These are phyloP conservation scores for Termitomyces sp. DNA, from an alignment of 768 basidiomycete species.

Conservation along the genomic window DNA sequence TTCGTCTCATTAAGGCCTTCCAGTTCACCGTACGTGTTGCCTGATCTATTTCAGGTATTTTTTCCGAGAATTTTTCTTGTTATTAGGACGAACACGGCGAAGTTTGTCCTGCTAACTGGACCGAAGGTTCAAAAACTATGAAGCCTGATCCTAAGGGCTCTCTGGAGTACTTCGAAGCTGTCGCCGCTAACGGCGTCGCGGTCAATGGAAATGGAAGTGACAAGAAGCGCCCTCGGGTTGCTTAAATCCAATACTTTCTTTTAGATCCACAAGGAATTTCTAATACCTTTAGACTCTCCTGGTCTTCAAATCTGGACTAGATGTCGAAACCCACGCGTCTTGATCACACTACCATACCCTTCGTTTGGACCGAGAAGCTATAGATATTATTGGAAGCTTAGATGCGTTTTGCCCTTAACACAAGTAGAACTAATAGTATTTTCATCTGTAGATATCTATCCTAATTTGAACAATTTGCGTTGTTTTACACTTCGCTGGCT, in stretches of 20 bases:
- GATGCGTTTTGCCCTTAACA: neutral
- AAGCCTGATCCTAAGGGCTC: slow-evolving; percentile 71
- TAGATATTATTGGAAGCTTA: neutral
- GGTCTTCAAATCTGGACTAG: neutral
- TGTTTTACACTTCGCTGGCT: no score
- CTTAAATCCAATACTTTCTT: neutral
- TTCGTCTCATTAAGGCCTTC: slow-evolving; percentile 91
- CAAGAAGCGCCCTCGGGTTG: slow-evolving; percentile 54
- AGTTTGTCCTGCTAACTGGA: slow-evolving; percentile 92
- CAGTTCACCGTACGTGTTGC: slow-evolving; percentile 65
- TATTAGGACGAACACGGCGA: slow-evolving; percentile 80
- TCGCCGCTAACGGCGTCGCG: slow-evolving; percentile 14
- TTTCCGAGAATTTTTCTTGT: neutral
- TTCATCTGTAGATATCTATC: neutral
- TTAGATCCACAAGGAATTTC: neutral
- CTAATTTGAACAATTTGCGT: neutral
- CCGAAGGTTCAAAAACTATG: slow-evolving; percentile 74
- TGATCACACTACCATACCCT: no score
- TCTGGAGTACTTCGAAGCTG: slow-evolving; percentile 64
- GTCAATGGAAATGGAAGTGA: slow-evolving; percentile 30
- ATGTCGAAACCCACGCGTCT: neutral
- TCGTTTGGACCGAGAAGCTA: neutral
- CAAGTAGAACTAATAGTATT: neutral
- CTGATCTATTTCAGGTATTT: neutral
- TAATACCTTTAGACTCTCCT: neutral